phyloP scores from a whole-genome alignment of 1,284 basidiomycete genomes.

The Exsudoporus floridanus region DNA sequence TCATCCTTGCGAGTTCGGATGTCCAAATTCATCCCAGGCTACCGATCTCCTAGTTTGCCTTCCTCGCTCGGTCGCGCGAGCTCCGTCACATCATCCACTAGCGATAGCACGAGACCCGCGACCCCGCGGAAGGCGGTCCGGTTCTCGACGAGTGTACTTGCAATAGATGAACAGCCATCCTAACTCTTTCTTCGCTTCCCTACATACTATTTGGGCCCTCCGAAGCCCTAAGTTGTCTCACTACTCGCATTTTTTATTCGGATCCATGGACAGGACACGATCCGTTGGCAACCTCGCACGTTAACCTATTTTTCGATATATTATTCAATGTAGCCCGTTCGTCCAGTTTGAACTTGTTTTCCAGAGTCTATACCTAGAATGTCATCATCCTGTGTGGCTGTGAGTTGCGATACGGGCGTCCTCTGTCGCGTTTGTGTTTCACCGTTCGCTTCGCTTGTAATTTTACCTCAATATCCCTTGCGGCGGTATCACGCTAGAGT shows the following conservation, averaged over 20 bases:
- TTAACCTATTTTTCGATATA: slow-evolving; percentile 30
- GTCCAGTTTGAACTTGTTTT: slow-evolving; percentile 6
- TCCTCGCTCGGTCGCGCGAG: slow-evolving; percentile 35
- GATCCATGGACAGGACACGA: slow-evolving; percentile 21
- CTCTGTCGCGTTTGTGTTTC: slow-evolving; percentile 6
- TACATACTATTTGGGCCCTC: slow-evolving; percentile 2
- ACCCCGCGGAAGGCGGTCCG: slow-evolving; percentile 56
- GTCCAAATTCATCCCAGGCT: slow-evolving; percentile 49
- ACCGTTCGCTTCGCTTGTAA: background rate
- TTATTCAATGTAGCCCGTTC: slow-evolving; percentile 34
- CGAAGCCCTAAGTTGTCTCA: slow-evolving; percentile 17
- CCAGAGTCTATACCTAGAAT: background rate
- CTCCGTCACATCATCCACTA: slow-evolving; percentile 40
- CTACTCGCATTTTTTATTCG: slow-evolving; percentile 27
- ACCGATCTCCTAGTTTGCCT: slow-evolving; percentile 41
- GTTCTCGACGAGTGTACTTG: slow-evolving; percentile 45
- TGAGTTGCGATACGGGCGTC: slow-evolving; percentile 11
- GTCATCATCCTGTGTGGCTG: slow-evolving; percentile 29
- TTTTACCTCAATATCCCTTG: background rate
- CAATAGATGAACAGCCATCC: slow-evolving; percentile 24
- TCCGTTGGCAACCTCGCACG: slow-evolving; percentile 13
- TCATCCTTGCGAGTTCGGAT: slow-evolving; percentile 48
- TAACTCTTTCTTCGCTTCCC: slow-evolving; percentile 8
- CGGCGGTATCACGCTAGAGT: slow-evolving; percentile 10
- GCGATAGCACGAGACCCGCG: slow-evolving; percentile 37